These are phyloP conservation scores for Monosporascus ibericus DNA, from an alignment of 2,329 filamentous ascomycete genomes.

Conservation along the genomic window DNA sequence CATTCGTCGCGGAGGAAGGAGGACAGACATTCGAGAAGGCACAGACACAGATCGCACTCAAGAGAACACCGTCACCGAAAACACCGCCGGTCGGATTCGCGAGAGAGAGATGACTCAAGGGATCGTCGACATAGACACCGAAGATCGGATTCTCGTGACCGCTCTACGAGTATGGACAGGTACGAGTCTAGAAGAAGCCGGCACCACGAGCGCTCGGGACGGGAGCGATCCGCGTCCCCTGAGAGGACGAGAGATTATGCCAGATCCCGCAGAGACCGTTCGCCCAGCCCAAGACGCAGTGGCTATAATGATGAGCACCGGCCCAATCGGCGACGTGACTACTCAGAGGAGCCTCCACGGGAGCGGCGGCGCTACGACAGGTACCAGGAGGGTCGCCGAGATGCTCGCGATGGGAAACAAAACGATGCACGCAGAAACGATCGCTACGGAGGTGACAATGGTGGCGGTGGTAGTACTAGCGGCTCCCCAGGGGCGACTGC, in stretches of 20 bases:
- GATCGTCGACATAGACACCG: constrained; percentile 35
- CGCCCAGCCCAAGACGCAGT: constrained; percentile 24
- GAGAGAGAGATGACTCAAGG: constrained; percentile 32
- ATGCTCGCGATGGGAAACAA: constrained; percentile 17
- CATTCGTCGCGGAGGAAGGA: constrained; percentile 32
- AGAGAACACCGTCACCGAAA: constrained; percentile 32
- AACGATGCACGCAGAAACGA: constrained; percentile 16
- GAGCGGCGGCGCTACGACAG: constrained; percentile 16
- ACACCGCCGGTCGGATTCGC: constrained; percentile 31
- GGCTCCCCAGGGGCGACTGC: constrained; percentile 8
- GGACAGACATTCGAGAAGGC: constrained; percentile 37
- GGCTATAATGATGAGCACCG: constrained; percentile 21
- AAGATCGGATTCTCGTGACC: constrained; percentile 39
- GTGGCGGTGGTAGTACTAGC: constrained; percentile 29
- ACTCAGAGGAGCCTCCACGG: constrained; percentile 17
- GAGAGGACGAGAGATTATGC: constrained; percentile 11
- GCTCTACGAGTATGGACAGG: constrained; percentile 31
- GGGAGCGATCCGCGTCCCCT: constrained; percentile 14
- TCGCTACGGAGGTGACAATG: constrained; percentile 10
- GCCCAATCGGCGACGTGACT: constrained; percentile 25
- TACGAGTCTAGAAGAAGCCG: constrained; percentile 25
- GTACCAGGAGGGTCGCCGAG: constrained; percentile 18
- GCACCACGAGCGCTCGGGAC: constrained; percentile 13
- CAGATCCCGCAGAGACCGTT: constrained; percentile 22
- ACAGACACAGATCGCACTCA: constrained; percentile 29